These are phyloP conservation scores for Quercus lobata DNA, from an alignment of 331 rosid species.

Conservation along the genomic window DNA sequence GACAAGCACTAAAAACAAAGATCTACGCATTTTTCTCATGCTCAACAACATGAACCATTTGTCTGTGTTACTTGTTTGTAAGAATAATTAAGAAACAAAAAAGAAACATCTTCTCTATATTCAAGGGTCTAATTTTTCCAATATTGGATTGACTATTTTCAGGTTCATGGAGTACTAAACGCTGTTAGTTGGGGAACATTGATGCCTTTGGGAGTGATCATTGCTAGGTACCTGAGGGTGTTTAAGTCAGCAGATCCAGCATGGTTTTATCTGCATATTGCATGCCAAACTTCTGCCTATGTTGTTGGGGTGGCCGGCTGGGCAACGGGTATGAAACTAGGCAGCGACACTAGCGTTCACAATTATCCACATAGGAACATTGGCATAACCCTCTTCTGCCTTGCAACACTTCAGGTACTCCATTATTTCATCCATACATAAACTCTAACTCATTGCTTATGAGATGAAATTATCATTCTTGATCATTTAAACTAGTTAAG, in stretches of 20 bases:
- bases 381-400: slow-evolving; percentile 45
- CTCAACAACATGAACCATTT: not conserved
- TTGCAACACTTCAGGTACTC: slow-evolving; percentile 52
- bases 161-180: slow-evolving; percentile 49
- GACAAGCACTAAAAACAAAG: not conserved
- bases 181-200: slow-evolving; percentile 56
- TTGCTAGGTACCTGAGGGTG: slow-evolving; percentile 49
- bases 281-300: slow-evolving; percentile 55
- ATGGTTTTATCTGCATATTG: slow-evolving; percentile 54
- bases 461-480: no score
- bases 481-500: not conserved
- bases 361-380: slow-evolving; percentile 32
- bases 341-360: slow-evolving; percentile 19
- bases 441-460: no score
- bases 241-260: slow-evolving; percentile 59
- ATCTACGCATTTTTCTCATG: not conserved
- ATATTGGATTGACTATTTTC: not conserved
- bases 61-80: not conserved
- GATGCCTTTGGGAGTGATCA: slow-evolving; percentile 50
- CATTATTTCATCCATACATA: not conserved
- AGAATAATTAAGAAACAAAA: no score
- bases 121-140: not conserved
- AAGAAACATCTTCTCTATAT: no score
- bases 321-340: slow-evolving; percentile 55
- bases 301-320: slow-evolving; percentile 53